phyloP scores from a whole-genome alignment of 805 yeast genomes.

The Yarrowia sp. region DNA sequence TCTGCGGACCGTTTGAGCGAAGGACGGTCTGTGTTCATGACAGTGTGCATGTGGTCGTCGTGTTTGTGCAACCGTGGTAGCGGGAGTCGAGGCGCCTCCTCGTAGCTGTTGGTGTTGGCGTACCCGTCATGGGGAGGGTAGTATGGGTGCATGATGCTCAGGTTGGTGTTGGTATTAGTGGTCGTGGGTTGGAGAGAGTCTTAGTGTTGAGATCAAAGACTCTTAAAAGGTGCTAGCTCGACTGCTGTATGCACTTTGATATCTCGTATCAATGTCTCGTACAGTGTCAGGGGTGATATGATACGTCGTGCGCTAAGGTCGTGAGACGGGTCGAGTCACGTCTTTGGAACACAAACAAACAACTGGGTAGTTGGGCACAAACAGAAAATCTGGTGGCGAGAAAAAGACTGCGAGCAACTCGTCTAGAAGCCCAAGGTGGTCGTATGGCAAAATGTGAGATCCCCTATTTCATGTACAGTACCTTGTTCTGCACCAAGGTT shows the following conservation, averaged over 20 bases:
- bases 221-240: too few species aligned
- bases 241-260: too few species aligned
- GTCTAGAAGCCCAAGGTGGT: neutral
- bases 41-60: conserved; percentile 19
- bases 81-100: neutral
- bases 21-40: conserved; percentile 7
- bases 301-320: too few species aligned
- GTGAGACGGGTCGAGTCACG: too few species aligned
- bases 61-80: neutral
- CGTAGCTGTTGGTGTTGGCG: too few species aligned
- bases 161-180: too few species aligned
- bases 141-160: conserved; percentile 5
- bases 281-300: neutral
- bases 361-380: too few species aligned
- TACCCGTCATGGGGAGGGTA: neutral
- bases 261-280: neutral
- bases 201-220: neutral
- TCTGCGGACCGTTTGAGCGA: conserved; percentile 2
- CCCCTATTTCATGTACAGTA: conserved; percentile 12
- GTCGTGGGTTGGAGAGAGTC: too few species aligned
- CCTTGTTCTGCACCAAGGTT: neutral
- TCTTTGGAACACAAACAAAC: too few species aligned
- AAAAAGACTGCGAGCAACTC: too few species aligned
- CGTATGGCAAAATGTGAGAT: neutral
- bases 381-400: too few species aligned